Percentiles rank a stretch among this genome's conserved stretches.
Conservation (phyloP, 768 basidiomycete genomes). For the Hirschioporus abietinus region DNA sequence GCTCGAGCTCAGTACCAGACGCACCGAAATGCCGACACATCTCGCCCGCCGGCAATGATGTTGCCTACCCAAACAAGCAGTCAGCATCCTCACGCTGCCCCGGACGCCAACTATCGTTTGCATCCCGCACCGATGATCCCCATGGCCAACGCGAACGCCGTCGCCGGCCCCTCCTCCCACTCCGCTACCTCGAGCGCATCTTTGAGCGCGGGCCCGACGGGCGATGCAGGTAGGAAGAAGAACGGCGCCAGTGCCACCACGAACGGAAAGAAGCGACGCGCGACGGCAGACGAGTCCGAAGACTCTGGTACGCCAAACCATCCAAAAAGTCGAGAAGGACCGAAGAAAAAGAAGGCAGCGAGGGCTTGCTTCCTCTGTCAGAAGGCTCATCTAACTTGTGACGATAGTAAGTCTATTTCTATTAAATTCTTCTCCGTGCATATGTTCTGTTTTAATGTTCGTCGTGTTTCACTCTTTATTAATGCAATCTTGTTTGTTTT, state of each 20-base stretch:
- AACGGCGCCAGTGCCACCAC: slow-evolving; percentile 42
- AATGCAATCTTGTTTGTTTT: slow-evolving; percentile 14
- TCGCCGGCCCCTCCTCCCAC: not conserved
- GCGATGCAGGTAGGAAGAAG: slow-evolving; percentile 18
- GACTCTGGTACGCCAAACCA: slow-evolving; percentile 37
- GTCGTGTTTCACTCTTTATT: not conserved
- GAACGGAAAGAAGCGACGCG: slow-evolving; percentile 55
- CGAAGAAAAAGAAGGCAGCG: slow-evolving; percentile 93
- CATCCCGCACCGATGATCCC: slow-evolving; percentile 37
- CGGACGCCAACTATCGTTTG: slow-evolving; percentile 29
- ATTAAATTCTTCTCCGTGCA: slow-evolving; percentile 4
- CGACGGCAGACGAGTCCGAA: slow-evolving; percentile 53
- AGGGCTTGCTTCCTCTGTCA: slow-evolving; percentile 95
- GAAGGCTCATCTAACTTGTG: slow-evolving; percentile 97
- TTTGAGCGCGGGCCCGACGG: slow-evolving; percentile 15
- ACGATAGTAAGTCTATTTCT: slow-evolving; percentile 69
- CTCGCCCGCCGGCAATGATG: not conserved
- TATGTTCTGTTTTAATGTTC: not conserved
- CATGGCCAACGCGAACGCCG: slow-evolving; percentile 17
- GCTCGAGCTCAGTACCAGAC: not conserved
- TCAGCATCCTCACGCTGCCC: slow-evolving; percentile 16
- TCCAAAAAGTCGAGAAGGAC: slow-evolving; percentile 63
- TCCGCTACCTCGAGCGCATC: not conserved
- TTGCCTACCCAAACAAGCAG: not conserved
- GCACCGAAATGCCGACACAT: not conserved